A percentile compares a stretch with the other conserved stretches of the same genome.
phyloP scores from a whole-genome alignment of 495 filamentous ascomycete species.

The Amphirosellinia nigrospora region DNA sequence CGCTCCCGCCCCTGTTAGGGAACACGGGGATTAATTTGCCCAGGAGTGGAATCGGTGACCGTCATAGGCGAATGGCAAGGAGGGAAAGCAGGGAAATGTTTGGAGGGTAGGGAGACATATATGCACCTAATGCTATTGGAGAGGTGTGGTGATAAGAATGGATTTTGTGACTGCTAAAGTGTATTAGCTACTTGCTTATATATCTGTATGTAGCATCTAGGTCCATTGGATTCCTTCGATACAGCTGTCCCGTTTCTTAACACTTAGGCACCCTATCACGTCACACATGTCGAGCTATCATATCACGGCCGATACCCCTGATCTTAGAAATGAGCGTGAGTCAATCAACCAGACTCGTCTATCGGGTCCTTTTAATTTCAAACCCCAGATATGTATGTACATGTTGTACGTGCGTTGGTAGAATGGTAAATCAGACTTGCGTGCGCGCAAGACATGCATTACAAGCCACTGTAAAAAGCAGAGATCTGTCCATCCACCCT shows the following conservation, averaged over 20 bases:
- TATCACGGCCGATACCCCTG: not conserved
- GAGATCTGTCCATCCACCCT: conserved; percentile 25
- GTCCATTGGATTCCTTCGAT: too few species aligned
- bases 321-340: not conserved
- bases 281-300: not conserved
- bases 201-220: too few species aligned
- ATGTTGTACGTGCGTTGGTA: not conserved
- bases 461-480: conserved; percentile 20
- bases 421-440: not conserved
- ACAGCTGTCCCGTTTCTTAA: too few species aligned
- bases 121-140: not conserved
- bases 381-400: conserved; percentile 17
- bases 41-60: too few species aligned
- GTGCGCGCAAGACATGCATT: not conserved
- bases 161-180: not conserved
- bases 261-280: not conserved
- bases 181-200: not conserved
- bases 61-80: too few species aligned
- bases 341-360: conserved; percentile 11
- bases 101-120: not conserved
- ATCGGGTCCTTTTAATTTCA: conserved; percentile 18
- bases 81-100: not conserved
- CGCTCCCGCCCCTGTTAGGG: not conserved
- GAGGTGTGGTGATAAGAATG: not conserved
- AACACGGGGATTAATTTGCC: conserved; percentile 7